Evolutionary conservation across 495 filamentous ascomycete genomes (phyloP).

Genomic region (Clohesyomyces aquaticus): DNA sequence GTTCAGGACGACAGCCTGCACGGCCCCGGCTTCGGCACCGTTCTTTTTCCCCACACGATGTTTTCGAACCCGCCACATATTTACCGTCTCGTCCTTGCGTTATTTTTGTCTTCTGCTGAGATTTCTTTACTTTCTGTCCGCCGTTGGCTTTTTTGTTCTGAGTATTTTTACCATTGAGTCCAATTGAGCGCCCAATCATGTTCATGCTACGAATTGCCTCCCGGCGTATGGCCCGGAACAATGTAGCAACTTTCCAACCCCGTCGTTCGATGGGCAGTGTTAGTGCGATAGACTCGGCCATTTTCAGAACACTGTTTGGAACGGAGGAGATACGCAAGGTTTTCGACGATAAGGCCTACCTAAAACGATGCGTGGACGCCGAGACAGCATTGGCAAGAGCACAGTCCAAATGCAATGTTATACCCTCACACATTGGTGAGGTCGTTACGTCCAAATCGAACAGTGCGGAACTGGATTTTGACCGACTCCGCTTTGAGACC

Average conservation of each 20-base stretch:
- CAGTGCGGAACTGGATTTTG: slow-evolving; percentile 47
- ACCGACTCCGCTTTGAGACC: slow-evolving; percentile 52
- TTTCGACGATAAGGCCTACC: slow-evolving; percentile 57
- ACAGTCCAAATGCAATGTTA: slow-evolving; percentile 52
- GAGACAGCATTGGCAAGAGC: slow-evolving; percentile 56
- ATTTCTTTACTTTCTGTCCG: slow-evolving; percentile 6
- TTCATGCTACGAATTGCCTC: slow-evolving; percentile 31
- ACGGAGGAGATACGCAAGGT: slow-evolving; percentile 58
- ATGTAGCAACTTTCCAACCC: slow-evolving; percentile 13
- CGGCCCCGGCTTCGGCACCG: slow-evolving; percentile 15
- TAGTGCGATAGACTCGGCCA: slow-evolving; percentile 55
- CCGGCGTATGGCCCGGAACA: slow-evolving; percentile 8
- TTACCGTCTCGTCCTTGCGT: slow-evolving; percentile 10
- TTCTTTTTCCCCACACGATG: slow-evolving; percentile 23
- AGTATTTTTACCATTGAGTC: slow-evolving; percentile 6
- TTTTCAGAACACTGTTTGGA: slow-evolving; percentile 56
- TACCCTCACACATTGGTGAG: slow-evolving; percentile 51
- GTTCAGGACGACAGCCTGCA: slow-evolving; percentile 18
- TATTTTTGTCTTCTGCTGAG: neutral
- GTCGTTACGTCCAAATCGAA: slow-evolving; percentile 48
- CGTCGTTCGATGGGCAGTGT: slow-evolving; percentile 44
- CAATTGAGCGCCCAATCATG: slow-evolving; percentile 33
- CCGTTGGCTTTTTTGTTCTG: neutral
- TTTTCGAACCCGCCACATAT: slow-evolving; percentile 22
- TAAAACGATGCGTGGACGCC: slow-evolving; percentile 55